These are phyloP conservation scores for Apiosordaria backusii DNA, from an alignment of 495 filamentous ascomycete species.

Conservation along the genomic window DNA sequence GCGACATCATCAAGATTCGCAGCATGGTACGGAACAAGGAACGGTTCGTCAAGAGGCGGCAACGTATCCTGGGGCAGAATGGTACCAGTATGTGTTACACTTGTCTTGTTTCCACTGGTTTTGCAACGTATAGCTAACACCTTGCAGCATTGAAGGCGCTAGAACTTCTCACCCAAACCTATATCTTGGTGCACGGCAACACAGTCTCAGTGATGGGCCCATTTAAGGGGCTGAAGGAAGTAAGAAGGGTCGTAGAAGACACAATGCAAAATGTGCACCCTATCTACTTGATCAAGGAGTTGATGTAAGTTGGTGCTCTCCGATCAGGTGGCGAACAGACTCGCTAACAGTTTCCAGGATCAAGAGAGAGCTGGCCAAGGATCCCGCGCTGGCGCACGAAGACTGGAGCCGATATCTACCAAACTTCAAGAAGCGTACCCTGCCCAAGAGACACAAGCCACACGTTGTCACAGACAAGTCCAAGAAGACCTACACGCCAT, in stretches of 20 bases:
- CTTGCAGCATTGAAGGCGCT: constrained; percentile 68
- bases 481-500: constrained; percentile 91
- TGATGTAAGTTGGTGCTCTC: constrained; percentile 53
- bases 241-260: constrained; percentile 85
- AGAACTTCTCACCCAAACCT: constrained; percentile 89
- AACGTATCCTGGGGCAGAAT: constrained; percentile 73
- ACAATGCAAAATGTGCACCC: constrained; percentile 93
- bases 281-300: constrained; percentile 75
- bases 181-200: constrained; percentile 96
- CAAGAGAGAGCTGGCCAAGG: constrained; percentile 95
- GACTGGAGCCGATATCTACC: constrained; percentile 96
- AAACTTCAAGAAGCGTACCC: constrained; percentile 94
- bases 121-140: constrained; percentile 10
- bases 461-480: constrained; percentile 86
- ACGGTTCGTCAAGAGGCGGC: constrained; percentile 92
- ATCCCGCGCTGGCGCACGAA: constrained; percentile 79
- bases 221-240: constrained; percentile 90
- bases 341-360: constrained; percentile 53
- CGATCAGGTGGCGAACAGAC: neutral
- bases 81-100: constrained; percentile 30
- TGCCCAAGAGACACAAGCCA: constrained; percentile 78
- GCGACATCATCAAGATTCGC: constrained; percentile 90
- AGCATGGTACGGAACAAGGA: constrained; percentile 92
- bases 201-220: constrained; percentile 89
- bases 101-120: neutral